phyloP scores from a whole-genome alignment of 2,329 filamentous ascomycete genomes.

The Cladosporium sp. region DNA sequence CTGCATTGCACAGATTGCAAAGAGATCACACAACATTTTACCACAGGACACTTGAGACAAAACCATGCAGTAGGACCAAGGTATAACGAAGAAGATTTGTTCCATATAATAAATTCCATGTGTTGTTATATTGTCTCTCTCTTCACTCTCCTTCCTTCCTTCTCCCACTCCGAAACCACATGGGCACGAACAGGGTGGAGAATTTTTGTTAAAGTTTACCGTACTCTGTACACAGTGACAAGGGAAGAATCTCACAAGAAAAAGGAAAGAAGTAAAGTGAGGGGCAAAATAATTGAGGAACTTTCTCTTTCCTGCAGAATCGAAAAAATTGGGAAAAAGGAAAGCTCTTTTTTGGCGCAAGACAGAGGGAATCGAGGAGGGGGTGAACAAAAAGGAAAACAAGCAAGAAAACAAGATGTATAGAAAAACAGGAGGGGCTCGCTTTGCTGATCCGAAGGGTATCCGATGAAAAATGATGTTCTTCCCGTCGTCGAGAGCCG shows the following conservation, averaged over 20 bases:
- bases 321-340: neutral
- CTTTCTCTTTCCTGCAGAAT: neutral
- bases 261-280: neutral
- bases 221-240: neutral
- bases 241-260: neutral
- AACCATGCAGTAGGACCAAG: too few species aligned
- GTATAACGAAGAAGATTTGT: too few species aligned
- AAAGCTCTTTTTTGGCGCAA: neutral
- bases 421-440: slow-evolving; percentile 13
- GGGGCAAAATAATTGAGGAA: neutral
- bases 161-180: neutral
- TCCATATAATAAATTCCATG: neutral
- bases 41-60: too few species aligned
- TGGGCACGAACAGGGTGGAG: neutral
- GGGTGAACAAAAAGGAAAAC: neutral
- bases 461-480: slow-evolving; percentile 11
- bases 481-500: neutral
- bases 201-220: neutral
- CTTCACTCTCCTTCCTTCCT: neutral
- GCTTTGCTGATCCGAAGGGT: slow-evolving; percentile 18
- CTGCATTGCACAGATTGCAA: too few species aligned
- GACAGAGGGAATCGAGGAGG: neutral
- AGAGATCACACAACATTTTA: too few species aligned
- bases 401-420: neutral
- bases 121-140: neutral